These are phyloP conservation scores for Penicillium sclerotigenum DNA, from an alignment of 2,329 filamentous ascomycete genomes.

Conservation along the genomic window DNA sequence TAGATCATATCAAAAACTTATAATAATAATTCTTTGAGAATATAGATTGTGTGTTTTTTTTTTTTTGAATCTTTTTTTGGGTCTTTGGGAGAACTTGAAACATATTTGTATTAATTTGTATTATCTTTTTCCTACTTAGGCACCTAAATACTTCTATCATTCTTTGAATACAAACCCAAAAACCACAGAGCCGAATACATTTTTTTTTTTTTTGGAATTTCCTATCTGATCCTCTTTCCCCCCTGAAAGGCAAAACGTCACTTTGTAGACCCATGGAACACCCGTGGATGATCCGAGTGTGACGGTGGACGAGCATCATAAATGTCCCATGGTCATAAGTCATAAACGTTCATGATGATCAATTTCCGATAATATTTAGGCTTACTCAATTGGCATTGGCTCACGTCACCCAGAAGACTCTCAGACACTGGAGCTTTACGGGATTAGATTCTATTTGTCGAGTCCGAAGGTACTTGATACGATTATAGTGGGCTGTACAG, in stretches of 20 bases:
- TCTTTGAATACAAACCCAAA: background rate
- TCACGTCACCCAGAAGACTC: background rate
- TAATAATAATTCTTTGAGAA: too few relatives aligned
- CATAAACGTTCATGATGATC: background rate
- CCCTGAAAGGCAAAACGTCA: conserved; percentile 8
- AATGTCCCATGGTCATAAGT: background rate
- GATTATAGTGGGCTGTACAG: conserved; percentile 5
- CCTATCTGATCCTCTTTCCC: conserved; percentile 7
- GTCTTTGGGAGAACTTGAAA: background rate
- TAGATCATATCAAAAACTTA: background rate
- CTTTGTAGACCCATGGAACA: conserved; percentile 7
- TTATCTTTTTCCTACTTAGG: background rate
- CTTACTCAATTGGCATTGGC: background rate
- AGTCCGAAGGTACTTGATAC: background rate
- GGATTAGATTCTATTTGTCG: conserved; percentile 3
- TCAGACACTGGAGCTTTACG: background rate
- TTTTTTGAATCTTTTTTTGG: too few relatives aligned
- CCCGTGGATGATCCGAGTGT: background rate
- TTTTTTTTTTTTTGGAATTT: background rate
- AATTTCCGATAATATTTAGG: background rate
- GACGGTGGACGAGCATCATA: conserved; percentile 10
- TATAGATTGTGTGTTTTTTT: too few relatives aligned
- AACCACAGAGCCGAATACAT: background rate
- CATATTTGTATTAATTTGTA: background rate
- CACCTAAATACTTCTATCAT: background rate